phyloP scores from a whole-genome alignment of 2,329 filamentous ascomycete species.

The Talaromyces sp. region DNA sequence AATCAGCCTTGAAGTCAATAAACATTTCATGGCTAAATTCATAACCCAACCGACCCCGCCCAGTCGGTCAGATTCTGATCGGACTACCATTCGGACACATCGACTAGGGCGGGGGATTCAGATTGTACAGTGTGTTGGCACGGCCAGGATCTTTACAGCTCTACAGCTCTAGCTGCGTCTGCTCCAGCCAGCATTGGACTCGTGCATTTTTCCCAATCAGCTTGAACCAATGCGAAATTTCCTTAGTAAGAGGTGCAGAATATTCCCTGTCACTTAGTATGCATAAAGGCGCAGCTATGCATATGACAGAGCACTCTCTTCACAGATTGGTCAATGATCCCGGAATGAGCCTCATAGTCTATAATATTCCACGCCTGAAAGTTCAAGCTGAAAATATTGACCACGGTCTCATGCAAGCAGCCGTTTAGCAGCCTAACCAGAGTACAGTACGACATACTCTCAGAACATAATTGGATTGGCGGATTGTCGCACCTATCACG shows the following conservation, averaged over 20 bases:
- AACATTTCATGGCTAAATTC: background rate
- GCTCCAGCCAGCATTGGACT: background rate
- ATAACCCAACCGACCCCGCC: background rate
- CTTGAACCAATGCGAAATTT: background rate
- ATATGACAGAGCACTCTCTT: background rate
- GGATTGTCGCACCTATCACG: slow-evolving; percentile 5
- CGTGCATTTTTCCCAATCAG: background rate
- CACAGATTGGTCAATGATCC: slow-evolving; percentile 4
- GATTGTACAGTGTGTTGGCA: slow-evolving; percentile 10
- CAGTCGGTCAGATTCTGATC: background rate
- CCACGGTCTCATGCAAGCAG: slow-evolving; percentile 5
- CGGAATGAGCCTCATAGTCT: slow-evolving; percentile 7
- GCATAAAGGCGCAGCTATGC: slow-evolving; percentile 1
- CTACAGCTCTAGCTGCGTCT: background rate
- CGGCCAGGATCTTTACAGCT: background rate
- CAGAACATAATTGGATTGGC: background rate
- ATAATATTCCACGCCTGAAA: background rate
- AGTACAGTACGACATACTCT: background rate
- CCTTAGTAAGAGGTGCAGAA: background rate
- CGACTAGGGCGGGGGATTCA: background rate
- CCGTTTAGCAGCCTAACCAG: background rate
- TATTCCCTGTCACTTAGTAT: background rate
- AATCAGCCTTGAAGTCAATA: background rate
- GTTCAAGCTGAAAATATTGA: background rate
- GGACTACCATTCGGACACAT: background rate